Base-by-base conservation (phyloP, 345 rosid genomes). In the Melaleuca quinquenervia region DNA sequence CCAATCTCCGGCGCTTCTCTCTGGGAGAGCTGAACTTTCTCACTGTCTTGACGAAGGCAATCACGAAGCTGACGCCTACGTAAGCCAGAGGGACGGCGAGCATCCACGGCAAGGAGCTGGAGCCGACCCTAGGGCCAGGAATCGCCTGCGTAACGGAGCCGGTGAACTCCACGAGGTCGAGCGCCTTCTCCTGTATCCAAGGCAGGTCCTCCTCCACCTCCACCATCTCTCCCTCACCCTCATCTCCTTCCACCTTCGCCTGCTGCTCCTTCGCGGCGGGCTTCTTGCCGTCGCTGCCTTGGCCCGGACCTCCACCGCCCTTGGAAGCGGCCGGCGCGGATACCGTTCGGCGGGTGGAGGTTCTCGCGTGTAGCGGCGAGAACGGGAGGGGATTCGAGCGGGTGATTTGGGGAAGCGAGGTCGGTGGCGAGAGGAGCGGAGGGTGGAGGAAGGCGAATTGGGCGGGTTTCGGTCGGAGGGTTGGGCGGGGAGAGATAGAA, bases 81-180 rank as follows among this genome's bases (percentile, higher is more conserved):
- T 97, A 97, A 83, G 95, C 94, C 45, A 97, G 80, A 45, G 99
- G 99, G 49, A 95, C 89, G 10, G 98, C 98, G 62, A 97, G 97
- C 84, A 97, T 92, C 99, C 98, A 96, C 41, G 99, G 99, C 86
- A 97, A 86, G 84, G 96, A 94, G 91, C 98, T 95, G 55, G 87
- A 91, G 83, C 99, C 98, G 49, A 97, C 97, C 83, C 99, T 90
- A 18, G 99, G 99, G 7, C 99, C 99, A 8, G 99, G 99, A 87
- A 97, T 90, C 56, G 99, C 98, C 87, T 96, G 97, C 84, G 98
- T 91, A 64, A 96, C 96, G 0, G 99, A 92, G 32, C 99, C 98
- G 32, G 98, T 97, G 91, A 95, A 94, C 92, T 97, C 95, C 80
- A 95, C 99, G 82, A 97, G 82, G 93, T 95, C 98, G 88, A 95